Conservation (phyloP, 495 filamentous ascomycete species). For the Penicillium turbatum region DNA sequence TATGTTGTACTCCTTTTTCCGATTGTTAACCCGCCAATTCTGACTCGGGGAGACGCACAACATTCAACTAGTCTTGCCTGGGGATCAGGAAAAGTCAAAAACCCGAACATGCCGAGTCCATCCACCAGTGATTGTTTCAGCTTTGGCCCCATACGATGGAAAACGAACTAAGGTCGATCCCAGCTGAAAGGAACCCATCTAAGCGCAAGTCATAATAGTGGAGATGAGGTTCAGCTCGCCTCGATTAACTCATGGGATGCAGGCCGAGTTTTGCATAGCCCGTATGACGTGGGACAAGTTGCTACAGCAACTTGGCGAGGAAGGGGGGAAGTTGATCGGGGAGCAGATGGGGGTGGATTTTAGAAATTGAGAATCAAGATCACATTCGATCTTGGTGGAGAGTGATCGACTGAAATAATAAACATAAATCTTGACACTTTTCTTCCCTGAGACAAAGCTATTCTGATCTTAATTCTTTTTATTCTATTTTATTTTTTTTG, state of each 20-base stretch:
- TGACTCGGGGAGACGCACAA: neutral
- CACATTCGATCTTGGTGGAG: constrained; percentile 19
- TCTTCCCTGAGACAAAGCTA: constrained; percentile 9
- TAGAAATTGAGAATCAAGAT: constrained; percentile 17
- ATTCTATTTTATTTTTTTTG: constrained; percentile 1
- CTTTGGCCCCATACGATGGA: neutral
- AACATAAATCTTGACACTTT: constrained; percentile 1
- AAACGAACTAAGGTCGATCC: neutral
- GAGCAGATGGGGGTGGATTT: constrained; percentile 8
- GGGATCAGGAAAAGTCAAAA: constrained; percentile 1
- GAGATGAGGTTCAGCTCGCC: constrained; percentile 17
- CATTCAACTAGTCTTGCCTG: constrained; percentile 1
- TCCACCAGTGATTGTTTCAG: constrained; percentile 1
- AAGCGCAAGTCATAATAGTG: constrained; percentile 1
- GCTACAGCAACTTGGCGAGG: constrained; percentile 27
- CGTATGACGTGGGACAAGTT: constrained; percentile 35
- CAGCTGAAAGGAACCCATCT: neutral
- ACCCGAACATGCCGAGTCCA: neutral
- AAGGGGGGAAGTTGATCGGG: constrained; percentile 6
- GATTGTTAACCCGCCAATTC: neutral
- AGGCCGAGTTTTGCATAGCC: constrained; percentile 10
- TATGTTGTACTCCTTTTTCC: too few species aligned
- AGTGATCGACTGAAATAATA: constrained; percentile 12
- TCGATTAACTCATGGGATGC: constrained; percentile 10
- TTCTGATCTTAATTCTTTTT: neutral